A percentile compares a stretch with the other conserved stretches of the same genome.
phyloP scores from a whole-genome alignment of 2,329 filamentous ascomycete genomes.

The Penicillium paneum region DNA sequence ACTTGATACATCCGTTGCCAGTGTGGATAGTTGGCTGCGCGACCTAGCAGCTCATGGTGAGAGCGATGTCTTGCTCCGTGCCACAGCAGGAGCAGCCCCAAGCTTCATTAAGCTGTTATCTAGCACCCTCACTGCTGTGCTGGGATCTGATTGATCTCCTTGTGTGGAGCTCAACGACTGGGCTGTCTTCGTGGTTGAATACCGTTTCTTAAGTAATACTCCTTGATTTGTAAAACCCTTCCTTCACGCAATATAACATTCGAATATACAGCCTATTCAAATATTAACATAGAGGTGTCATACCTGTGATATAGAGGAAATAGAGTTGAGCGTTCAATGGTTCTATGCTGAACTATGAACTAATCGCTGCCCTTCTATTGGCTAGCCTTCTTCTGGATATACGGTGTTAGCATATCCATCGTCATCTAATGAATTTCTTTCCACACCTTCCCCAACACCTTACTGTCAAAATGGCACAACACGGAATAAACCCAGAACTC shows the following conservation, averaged over 20 bases:
- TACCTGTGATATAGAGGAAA: not conserved
- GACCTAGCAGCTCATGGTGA: not conserved
- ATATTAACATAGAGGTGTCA: not conserved
- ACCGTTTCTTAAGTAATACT: not conserved
- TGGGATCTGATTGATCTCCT: not conserved
- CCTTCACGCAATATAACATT: not conserved
- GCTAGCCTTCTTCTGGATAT: not conserved
- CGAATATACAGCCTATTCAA: not conserved
- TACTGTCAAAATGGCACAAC: not conserved
- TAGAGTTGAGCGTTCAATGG: not conserved
- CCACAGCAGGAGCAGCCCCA: not conserved
- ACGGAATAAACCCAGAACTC: not conserved
- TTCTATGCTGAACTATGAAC: not conserved
- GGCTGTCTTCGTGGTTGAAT: too few relatives aligned
- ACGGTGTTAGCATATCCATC: not conserved
- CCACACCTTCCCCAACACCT: not conserved
- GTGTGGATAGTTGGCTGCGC: not conserved
- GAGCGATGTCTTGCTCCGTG: not conserved
- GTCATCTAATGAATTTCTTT: not conserved
- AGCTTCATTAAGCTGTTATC: not conserved
- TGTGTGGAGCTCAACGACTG: not conserved
- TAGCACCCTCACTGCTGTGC: not conserved
- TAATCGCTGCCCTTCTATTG: not conserved
- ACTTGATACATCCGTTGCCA: not conserved
- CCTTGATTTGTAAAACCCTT: not conserved